phyloP scores from a whole-genome alignment of 2,329 filamentous ascomycete genomes.

The Diaporthe capsici region DNA sequence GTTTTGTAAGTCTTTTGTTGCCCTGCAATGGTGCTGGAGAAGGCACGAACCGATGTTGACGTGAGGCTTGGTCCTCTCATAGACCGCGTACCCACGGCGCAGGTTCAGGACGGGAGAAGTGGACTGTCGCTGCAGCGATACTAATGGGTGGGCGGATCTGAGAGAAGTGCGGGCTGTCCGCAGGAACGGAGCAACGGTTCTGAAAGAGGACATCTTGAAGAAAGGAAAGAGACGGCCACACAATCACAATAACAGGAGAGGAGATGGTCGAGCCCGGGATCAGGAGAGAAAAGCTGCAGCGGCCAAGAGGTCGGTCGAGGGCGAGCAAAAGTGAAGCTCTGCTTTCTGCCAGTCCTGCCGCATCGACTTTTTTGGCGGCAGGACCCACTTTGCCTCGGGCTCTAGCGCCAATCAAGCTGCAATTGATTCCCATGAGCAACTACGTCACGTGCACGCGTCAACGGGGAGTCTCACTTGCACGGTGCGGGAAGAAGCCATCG shows the following conservation, averaged over 20 bases:
- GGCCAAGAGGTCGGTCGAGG: slow-evolving; percentile 23
- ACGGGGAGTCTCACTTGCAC: background rate
- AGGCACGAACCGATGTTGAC: slow-evolving; percentile 88
- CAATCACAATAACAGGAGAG: slow-evolving; percentile 43
- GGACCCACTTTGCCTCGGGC: slow-evolving; percentile 29
- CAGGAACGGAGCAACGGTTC: slow-evolving; percentile 83
- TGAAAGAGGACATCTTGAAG: slow-evolving; percentile 84
- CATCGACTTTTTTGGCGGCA: slow-evolving; percentile 42
- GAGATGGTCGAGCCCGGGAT: slow-evolving; percentile 31
- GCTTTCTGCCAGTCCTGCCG: slow-evolving; percentile 25
- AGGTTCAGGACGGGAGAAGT: slow-evolving; percentile 75
- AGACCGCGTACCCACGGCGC: slow-evolving; percentile 77
- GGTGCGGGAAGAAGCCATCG: slow-evolving; percentile 10
- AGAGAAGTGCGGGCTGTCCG: slow-evolving; percentile 85
- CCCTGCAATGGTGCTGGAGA: slow-evolving; percentile 39
- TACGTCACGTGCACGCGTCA: slow-evolving; percentile 29
- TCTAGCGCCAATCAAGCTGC: slow-evolving; percentile 40
- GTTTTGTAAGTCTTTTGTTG: slow-evolving; percentile 39
- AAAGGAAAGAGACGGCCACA: slow-evolving; percentile 46
- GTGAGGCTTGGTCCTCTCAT: slow-evolving; percentile 94
- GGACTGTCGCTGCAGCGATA: slow-evolving; percentile 82
- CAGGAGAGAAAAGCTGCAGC: slow-evolving; percentile 35
- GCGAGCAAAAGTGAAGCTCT: slow-evolving; percentile 34
- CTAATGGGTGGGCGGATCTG: slow-evolving; percentile 76
- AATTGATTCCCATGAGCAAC: slow-evolving; percentile 32